Base-by-base conservation (phyloP, 805 yeast species). In the Clavispora fructus region DNA sequence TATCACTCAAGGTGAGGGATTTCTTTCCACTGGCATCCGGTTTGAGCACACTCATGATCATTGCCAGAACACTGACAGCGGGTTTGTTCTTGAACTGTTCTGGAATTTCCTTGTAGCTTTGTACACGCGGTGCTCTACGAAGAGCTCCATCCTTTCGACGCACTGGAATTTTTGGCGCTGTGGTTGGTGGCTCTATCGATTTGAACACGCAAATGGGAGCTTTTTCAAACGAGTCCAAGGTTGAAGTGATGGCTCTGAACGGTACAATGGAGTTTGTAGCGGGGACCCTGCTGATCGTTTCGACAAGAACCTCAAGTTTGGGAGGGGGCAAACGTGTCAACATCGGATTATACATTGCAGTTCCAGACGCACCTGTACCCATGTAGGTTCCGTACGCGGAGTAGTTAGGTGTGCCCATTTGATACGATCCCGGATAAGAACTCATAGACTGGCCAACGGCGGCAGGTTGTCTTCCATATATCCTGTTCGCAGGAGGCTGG, bases 31-130 rank as follows among this genome's bases (percentile, higher is more conserved):
- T 78, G 0, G 85, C 79, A 52, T 77, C 78, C 35, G 83, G 78
- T 50, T 86, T 77, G 50, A 94, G 68, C 46, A 95, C 91, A 7
- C 83, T 81, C 3, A 92, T 83, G 35, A 94, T 85, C 58, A 94
- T 73, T 37, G 83, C 81, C 16, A 95, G 87, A 61, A 87, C 87
- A 0, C 96, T 85, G 42, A 82, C 74, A 10, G 83, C 75, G 1
- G 99, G 99, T 62, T 92, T 94, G 11, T 82, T 76, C 55, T 96
- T 77, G 63, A 79, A 89, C 64, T 87, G 89, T 47, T 79, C 87
- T 1, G 98, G 99, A 40, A 92, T 89, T 57, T 90, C 97, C 45
- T 89, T 95, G 16, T 83, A 67, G 3, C 82, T 73, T 60, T 87
- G 90, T 5, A 83, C 79, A 53, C 84, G 84, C 5, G 79, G 71